phyloP scores from a whole-genome alignment of 2,329 filamentous ascomycete genomes.

The Talaromyces sp. region DNA sequence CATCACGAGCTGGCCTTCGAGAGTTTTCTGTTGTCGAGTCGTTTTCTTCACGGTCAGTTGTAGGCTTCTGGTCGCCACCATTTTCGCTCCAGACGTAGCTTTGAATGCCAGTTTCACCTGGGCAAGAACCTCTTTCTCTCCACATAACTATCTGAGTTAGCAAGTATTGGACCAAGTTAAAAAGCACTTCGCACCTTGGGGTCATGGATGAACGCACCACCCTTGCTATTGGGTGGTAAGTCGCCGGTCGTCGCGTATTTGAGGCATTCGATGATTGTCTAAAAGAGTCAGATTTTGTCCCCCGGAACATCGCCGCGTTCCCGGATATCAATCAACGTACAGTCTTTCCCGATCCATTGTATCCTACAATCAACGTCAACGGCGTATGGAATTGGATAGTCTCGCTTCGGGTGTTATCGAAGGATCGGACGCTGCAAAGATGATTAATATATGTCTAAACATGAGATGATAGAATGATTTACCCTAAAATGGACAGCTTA shows the following conservation, averaged over 20 bases:
- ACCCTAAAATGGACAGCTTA: slow-evolving; percentile 81
- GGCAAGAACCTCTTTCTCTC: slow-evolving; percentile 83
- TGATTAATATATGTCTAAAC: neutral
- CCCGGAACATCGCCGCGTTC: neutral
- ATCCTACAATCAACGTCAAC: slow-evolving; percentile 91
- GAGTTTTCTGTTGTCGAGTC: slow-evolving; percentile 71
- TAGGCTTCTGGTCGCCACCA: slow-evolving; percentile 79
- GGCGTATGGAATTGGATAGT: slow-evolving; percentile 85
- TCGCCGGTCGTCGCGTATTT: slow-evolving; percentile 97
- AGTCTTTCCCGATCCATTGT: slow-evolving; percentile 97
- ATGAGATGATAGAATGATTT: slow-evolving; percentile 18
- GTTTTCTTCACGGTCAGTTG: slow-evolving; percentile 85
- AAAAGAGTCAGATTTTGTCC: neutral
- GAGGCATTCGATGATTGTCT: slow-evolving; percentile 95
- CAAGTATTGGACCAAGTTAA: neutral
- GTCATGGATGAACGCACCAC: slow-evolving; percentile 93
- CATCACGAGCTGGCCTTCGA: slow-evolving; percentile 76
- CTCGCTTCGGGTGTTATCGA: slow-evolving; percentile 70
- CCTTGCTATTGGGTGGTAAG: slow-evolving; percentile 82
- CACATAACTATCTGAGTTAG: slow-evolving; percentile 56
- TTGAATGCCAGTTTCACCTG: slow-evolving; percentile 89
- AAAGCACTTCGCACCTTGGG: slow-evolving; percentile 62
- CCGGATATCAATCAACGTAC: slow-evolving; percentile 35
- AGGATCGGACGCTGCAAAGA: slow-evolving; percentile 67
- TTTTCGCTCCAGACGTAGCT: slow-evolving; percentile 70